phyloP scores from a whole-genome alignment of 441 rosid genomes.

The Jatropha podagrica region DNA sequence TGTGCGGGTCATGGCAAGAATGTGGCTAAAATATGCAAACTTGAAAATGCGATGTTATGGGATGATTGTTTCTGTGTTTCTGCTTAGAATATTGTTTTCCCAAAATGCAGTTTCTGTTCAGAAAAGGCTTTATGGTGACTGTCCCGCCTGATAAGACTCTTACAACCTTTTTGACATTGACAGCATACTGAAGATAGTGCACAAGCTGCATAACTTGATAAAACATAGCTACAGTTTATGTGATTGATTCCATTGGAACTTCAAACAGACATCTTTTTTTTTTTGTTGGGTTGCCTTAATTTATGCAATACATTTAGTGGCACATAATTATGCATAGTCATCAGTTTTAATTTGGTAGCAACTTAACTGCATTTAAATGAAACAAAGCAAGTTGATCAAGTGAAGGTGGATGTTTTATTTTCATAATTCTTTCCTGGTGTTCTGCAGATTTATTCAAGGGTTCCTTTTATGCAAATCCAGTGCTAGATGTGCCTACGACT shows the following conservation, averaged over 20 bases:
- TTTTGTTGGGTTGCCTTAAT: background rate
- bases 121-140: background rate
- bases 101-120: background rate
- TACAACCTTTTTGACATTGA: background rate
- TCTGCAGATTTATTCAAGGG: slow-evolving; percentile 77
- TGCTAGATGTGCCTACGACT: slow-evolving; percentile 72
- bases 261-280: background rate
- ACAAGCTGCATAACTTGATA: background rate
- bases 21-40: background rate
- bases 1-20: background rate
- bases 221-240: background rate
- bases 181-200: background rate
- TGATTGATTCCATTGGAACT: background rate
- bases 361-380: background rate
- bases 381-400: background rate
- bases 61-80: background rate
- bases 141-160: background rate
- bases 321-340: background rate
- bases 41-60: background rate
- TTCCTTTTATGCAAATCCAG: slow-evolving; percentile 87
- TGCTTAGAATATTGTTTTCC: background rate
- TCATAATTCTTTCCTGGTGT: slow-evolving; percentile 16
- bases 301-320: background rate
- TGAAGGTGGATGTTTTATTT: background rate
- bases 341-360: slow-evolving; percentile 4